Evolutionary conservation across 768 basidiomycete genomes (phyloP).

Genomic region (Xerocomus brunneocitrinus): DNA sequence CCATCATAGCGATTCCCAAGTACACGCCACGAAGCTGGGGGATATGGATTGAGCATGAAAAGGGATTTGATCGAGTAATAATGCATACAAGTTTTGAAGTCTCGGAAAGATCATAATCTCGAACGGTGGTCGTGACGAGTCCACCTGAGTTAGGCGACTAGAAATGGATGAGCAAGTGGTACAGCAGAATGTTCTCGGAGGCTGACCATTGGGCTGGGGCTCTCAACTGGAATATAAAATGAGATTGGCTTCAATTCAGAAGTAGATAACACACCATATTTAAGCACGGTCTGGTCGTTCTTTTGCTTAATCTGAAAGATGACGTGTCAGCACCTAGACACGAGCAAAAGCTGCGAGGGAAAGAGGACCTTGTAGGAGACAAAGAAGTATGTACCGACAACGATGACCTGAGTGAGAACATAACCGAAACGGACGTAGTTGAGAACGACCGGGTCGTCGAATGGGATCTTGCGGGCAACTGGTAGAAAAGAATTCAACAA

Average conservation of each 20-base stretch:
- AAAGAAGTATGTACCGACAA: conserved; percentile 76
- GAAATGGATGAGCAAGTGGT: background rate
- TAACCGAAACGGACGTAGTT: conserved; percentile 83
- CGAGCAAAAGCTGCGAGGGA: background rate
- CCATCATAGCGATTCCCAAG: conserved; percentile 83
- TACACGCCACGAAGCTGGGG: conserved; percentile 59
- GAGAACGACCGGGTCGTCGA: conserved; percentile 82
- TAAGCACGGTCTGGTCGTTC: conserved; percentile 94
- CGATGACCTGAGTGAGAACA: conserved; percentile 64
- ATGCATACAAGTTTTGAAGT: conserved; percentile 68
- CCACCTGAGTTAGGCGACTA: conserved; percentile 63
- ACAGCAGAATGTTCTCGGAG: background rate
- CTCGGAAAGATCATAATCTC: conserved; percentile 91
- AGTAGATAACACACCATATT: conserved; percentile 65
- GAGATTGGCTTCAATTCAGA: background rate
- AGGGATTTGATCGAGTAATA: conserved; percentile 22
- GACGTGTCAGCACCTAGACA: conserved; percentile 14
- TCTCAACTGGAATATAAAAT: conserved; percentile 54
- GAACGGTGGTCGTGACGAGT: conserved; percentile 85
- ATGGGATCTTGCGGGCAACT: conserved; percentile 91
- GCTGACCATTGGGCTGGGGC: conserved; percentile 69
- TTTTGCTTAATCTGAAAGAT: conserved; percentile 75
- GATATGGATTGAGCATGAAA: background rate
- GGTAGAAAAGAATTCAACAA: conserved; percentile 1
- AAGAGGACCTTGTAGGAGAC: conserved; percentile 58